Evolutionary conservation across 352 stramenopile genomes (phyloP), one percentile per base, ranked within the genome.

Genomic region (Blastocystis sp.): DNA sequence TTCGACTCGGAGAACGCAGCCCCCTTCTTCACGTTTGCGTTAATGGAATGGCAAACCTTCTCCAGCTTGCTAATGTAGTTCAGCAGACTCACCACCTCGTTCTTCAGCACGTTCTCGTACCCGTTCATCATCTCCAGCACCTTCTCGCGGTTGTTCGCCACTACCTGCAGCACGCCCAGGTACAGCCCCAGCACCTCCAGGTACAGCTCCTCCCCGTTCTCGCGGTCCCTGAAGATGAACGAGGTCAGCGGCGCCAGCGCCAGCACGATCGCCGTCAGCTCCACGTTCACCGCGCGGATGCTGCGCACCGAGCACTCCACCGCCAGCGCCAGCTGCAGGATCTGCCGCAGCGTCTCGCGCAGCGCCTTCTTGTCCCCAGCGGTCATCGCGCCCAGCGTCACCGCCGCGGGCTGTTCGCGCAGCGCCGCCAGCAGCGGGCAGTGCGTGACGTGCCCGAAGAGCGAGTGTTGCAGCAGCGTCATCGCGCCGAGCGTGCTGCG

Each of bases 61-160:
- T 69, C 62, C 59, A 66, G 42, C 57, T 81, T 81, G 71, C 71
- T 81, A 21, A 81, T 38, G 24, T 64, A 81, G 45, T 81, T 81
- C 59, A 81, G 60, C 28, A 81, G 71, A 64, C 71, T 64, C 48
- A 81, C 54, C 10, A 81, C 71, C 59, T 81, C 71, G 4, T 45
- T 81, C 48, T 81, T 81, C 71, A 81, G 54, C 21, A 81, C 45
- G 14, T 4, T 42, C 57, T 81, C 71, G 40, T 81, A 81, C 59
- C 71, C 71, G 2, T 81, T 54, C 38, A 81, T 63, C 59, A 59
- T 45, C 14, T 64, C 28, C 14, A 54, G 34, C 17, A 81, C 64
- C 24, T 60, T 45, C 24, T 81, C 71, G 4, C 40, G 71, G 24
- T 81, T 24, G 19, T 66, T 59, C 7, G 71, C 48, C 3, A 81